phyloP scores from a whole-genome alignment of 805 yeast species.

The Candida manassasensis region DNA sequence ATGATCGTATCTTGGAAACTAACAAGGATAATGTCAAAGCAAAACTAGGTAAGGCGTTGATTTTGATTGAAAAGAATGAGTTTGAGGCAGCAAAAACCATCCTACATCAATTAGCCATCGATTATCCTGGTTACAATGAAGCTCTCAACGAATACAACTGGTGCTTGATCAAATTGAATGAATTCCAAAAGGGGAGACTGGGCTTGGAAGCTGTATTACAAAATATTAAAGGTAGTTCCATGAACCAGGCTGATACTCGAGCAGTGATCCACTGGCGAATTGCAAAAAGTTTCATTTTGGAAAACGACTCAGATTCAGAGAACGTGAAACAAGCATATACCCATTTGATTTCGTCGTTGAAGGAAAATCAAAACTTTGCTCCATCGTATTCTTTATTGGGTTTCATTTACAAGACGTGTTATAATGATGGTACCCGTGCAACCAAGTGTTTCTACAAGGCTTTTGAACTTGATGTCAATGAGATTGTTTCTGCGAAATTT shows the following conservation, averaged over 20 bases:
- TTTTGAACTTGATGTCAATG: conserved; percentile 77
- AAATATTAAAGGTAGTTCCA: conserved; percentile 45
- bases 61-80: conserved; percentile 62
- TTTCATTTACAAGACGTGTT: conserved; percentile 54
- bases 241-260: conserved; percentile 48
- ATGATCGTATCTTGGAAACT: conserved; percentile 50
- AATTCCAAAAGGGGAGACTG: conserved; percentile 47
- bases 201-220: conserved; percentile 43
- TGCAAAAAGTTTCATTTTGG: conserved; percentile 56
- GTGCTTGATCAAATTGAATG: conserved; percentile 60
- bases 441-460: conserved; percentile 86
- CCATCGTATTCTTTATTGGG: conserved; percentile 84
- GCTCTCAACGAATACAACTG: conserved; percentile 73
- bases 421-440: conserved; percentile 61
- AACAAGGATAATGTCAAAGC: conserved; percentile 53
- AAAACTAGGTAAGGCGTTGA: conserved; percentile 75
- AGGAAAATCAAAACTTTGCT: conserved; percentile 60
- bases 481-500: conserved; percentile 66
- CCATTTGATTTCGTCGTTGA: conserved; percentile 56
- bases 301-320: conserved; percentile 13
- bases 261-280: conserved; percentile 69
- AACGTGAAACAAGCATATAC: conserved; percentile 49
- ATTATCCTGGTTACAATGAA: conserved; percentile 47
- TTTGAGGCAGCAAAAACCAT: conserved; percentile 49
- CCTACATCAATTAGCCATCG: conserved; percentile 46